phyloP scores from a whole-genome alignment of 768 basidiomycete genomes.

The Amyloporia xantha region DNA sequence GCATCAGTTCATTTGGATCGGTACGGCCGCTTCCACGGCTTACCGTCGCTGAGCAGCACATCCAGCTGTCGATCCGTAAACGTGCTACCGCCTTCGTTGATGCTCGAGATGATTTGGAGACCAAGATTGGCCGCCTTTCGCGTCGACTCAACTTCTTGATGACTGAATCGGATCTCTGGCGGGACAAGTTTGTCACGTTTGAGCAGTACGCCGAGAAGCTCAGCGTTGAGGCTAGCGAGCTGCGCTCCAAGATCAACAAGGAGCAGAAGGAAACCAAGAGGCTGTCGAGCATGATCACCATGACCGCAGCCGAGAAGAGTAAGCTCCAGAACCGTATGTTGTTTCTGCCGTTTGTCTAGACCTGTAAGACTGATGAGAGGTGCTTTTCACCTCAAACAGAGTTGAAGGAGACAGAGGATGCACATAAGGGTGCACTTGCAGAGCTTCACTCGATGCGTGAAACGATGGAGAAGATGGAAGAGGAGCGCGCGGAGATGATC shows the following conservation, averaged over 20 bases:
- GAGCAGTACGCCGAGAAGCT: constrained; percentile 92
- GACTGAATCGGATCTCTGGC: constrained; percentile 87
- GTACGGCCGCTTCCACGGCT: constrained; percentile 65
- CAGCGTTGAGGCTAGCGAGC: constrained; percentile 77
- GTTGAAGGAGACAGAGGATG: constrained; percentile 72
- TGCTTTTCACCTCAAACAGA: constrained; percentile 36
- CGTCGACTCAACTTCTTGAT: constrained; percentile 86
- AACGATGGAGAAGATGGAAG: constrained; percentile 83
- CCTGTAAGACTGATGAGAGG: neutral
- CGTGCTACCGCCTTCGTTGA: constrained; percentile 94
- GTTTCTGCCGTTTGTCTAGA: neutral
- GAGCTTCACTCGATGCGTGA: constrained; percentile 82
- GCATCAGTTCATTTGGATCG: constrained; percentile 73
- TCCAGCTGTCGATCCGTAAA: constrained; percentile 84
- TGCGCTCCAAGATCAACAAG: constrained; percentile 83
- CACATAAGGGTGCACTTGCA: constrained; percentile 71
- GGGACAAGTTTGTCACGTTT: constrained; percentile 90
- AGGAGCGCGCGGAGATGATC: constrained; percentile 82
- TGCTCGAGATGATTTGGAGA: constrained; percentile 88
- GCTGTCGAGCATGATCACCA: constrained; percentile 68
- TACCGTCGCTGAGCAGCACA: constrained; percentile 74
- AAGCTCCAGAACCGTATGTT: constrained; percentile 73
- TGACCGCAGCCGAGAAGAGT: constrained; percentile 72
- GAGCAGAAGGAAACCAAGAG: constrained; percentile 87
- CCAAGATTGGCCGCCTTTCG: constrained; percentile 83